Conservation (phyloP, 345 rosid species). For the Euphorbia peplus region DNA sequence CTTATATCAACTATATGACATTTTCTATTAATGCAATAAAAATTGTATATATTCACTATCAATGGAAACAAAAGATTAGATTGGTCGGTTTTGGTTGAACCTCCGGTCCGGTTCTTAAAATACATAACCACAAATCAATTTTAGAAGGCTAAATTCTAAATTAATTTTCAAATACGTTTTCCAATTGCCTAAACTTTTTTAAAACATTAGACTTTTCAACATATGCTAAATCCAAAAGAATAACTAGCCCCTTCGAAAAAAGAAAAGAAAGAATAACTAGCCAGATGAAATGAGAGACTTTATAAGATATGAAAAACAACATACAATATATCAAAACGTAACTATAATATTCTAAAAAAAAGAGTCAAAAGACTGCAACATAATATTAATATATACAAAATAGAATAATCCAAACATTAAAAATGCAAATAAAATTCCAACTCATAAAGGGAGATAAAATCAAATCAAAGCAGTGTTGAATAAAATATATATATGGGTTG, state of each 20-base stretch:
- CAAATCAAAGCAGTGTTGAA: neutral
- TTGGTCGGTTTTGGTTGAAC: no score
- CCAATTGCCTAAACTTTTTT: neutral
- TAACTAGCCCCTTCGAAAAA: no score
- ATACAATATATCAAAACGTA: neutral
- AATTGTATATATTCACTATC: no score
- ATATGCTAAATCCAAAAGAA: neutral
- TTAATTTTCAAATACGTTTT: neutral
- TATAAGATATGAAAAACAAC: neutral
- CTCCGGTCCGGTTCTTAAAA: no score
- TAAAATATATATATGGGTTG: neutral
- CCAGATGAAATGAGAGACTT: no score
- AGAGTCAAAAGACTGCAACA: constrained; percentile 2
- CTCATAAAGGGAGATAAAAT: neutral
- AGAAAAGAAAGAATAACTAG: no score
- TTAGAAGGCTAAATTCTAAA: neutral
- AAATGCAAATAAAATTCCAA: neutral
- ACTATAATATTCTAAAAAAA: neutral
- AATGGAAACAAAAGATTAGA: no score
- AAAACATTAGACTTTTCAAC: neutral
- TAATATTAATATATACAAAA: neutral
- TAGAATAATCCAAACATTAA: neutral
- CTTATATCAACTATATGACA: no score
- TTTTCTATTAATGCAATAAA: no score
- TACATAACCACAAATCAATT: no score